Evolutionary conservation across 73 alveolate species (phyloP).

Genomic region (Paramecium sonneborni): DNA sequence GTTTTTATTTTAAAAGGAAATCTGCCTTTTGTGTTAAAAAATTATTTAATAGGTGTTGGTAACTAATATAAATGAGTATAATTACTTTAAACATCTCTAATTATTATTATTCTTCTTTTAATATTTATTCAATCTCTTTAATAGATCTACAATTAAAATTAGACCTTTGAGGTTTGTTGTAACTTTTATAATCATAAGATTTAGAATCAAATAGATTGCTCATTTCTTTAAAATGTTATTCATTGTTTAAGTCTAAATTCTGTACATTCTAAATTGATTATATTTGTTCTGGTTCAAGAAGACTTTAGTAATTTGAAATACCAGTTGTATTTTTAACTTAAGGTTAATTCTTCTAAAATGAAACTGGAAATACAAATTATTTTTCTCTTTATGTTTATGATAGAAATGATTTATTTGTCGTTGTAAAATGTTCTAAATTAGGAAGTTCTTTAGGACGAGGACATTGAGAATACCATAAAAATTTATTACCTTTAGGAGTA

Average conservation of each 20-base stretch:
- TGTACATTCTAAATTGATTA: not conserved
- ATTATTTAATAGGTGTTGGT: not conserved
- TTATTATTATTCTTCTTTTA: not conserved
- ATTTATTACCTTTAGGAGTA: not conserved
- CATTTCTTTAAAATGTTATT: not conserved
- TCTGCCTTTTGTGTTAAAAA: constrained; percentile 1
- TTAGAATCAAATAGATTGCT: not conserved
- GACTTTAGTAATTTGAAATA: not conserved
- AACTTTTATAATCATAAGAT: constrained; percentile 17
- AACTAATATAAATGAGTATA: too few relatives aligned
- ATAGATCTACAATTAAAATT: not conserved
- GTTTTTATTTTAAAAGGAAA: not conserved
- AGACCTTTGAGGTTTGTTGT: not conserved
- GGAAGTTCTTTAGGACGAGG: not conserved
- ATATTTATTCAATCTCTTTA: not conserved
- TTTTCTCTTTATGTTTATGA: not conserved
- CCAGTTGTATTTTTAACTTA: not conserved
- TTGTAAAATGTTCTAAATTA: not conserved
- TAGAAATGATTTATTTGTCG: not conserved
- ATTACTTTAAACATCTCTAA: not conserved
- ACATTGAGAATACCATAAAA: not conserved
- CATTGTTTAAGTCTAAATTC: not conserved
- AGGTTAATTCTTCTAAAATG: not conserved
- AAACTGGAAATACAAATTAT: not conserved
- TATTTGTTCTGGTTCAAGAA: not conserved